Percentiles rank a stretch among this genome's conserved stretches.
Conservation (phyloP, 2,329 filamentous ascomycete species). For the Chrysoporthe austroafricana region DNA sequence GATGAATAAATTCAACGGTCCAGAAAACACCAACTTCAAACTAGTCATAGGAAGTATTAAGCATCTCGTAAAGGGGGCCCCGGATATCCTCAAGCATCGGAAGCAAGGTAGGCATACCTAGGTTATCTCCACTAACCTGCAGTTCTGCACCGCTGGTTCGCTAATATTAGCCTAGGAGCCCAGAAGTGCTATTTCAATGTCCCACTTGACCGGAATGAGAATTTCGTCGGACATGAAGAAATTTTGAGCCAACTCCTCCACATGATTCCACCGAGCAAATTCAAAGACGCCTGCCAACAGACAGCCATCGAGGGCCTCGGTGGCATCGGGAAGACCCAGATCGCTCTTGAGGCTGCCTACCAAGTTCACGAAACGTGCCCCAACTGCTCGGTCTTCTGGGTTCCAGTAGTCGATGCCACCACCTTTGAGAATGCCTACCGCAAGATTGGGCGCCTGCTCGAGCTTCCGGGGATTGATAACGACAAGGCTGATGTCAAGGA, state of each 20-base stretch:
- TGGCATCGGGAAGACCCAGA: conserved; percentile 40
- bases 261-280: background rate
- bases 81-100: no score
- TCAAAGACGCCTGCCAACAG: background rate
- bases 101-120: no score
- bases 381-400: conserved; percentile 47
- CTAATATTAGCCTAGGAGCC: no score
- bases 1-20: no score
- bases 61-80: no score
- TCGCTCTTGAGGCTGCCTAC: conserved; percentile 42
- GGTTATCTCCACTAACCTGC: no score
- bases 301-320: background rate
- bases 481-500: conserved; percentile 40
- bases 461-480: conserved; percentile 37
- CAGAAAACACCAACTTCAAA: no score
- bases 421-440: conserved; percentile 42
- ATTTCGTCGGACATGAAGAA: conserved; percentile 34
- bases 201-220: conserved; percentile 34
- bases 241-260: conserved; percentile 29
- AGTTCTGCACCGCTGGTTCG: no score
- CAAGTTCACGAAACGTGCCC: conserved; percentile 33
- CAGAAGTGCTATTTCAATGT: conserved; percentile 23
- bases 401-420: conserved; percentile 36
- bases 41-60: no score
- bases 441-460: conserved; percentile 38